A percentile compares a stretch with the other conserved stretches of the same genome.
phyloP scores from a whole-genome alignment of 1,284 basidiomycete genomes.

The Schizophyllum commune region DNA sequence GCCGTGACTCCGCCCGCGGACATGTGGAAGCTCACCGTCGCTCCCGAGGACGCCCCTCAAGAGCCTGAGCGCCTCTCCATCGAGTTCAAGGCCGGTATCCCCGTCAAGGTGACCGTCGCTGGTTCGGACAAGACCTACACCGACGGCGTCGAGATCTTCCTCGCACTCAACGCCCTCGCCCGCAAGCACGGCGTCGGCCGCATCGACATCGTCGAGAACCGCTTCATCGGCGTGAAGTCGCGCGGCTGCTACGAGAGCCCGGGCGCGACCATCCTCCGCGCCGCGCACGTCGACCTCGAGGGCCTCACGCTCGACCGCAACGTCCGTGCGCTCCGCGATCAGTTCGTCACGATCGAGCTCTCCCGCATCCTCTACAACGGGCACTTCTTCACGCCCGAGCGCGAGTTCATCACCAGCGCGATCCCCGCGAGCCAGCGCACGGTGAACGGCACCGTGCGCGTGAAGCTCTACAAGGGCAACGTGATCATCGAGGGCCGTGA shows the following conservation, averaged over 20 bases:
- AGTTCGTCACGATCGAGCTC: conserved; percentile 89
- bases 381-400: conserved; percentile 95
- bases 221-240: conserved; percentile 98
- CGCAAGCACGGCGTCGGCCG: conserved; percentile 94
- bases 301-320: conserved; percentile 97
- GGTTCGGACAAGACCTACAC: conserved; percentile 56
- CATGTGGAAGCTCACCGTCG: conserved; percentile 98
- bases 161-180: conserved; percentile 85
- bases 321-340: conserved; percentile 90
- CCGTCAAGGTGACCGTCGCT: conserved; percentile 67
- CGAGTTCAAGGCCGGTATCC: conserved; percentile 84
- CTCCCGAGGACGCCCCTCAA: conserved; percentile 78
- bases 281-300: conserved; percentile 94
- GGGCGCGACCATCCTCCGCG: conserved; percentile 91
- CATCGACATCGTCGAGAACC: conserved; percentile 98
- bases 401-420: conserved; percentile 87
- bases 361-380: conserved; percentile 95
- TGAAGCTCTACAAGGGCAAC: conserved; percentile 96
- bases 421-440: conserved; percentile 93
- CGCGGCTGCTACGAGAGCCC: conserved; percentile 99
- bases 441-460: conserved; percentile 87
- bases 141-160: conserved; percentile 95
- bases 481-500: conserved; percentile 89
- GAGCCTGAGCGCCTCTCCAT: conserved; percentile 78
- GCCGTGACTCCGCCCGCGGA: conserved; percentile 92